Evolutionary conservation across 225 moss, liverwort and hornwort genomes (phyloP).

Genomic region (Rhytidiadelphus loreus): DNA sequence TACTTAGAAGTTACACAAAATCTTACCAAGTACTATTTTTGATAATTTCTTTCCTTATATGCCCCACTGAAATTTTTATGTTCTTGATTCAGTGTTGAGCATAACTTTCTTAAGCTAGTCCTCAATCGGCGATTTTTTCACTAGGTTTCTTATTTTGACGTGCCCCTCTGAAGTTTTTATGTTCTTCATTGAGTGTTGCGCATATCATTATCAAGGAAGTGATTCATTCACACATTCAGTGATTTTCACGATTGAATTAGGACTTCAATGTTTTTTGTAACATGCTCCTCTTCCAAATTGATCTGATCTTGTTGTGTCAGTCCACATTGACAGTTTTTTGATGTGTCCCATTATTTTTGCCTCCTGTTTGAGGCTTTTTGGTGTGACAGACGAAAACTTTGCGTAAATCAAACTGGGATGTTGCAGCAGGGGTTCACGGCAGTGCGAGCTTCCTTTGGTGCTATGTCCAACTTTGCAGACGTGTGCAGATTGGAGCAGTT

Average conservation of each 20-base stretch:
- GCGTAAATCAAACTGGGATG: not conserved
- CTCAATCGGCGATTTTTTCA: not conserved
- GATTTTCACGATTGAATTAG: not conserved
- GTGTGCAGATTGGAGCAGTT: conserved; percentile 64
- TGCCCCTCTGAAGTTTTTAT: not conserved
- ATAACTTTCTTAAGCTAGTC: not conserved
- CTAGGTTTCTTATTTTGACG: not conserved
- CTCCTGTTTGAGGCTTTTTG: not conserved
- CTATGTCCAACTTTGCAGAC: conserved; percentile 55
- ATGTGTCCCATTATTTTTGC: not conserved
- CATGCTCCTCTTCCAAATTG: too few species aligned
- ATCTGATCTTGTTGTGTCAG: not conserved
- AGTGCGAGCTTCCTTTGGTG: conserved; percentile 60
- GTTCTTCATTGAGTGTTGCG: not conserved
- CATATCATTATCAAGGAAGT: too few species aligned
- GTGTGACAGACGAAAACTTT: not conserved
- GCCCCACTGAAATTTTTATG: not conserved
- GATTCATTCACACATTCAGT: not conserved
- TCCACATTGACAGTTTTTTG: not conserved
- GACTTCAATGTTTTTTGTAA: too few species aligned
- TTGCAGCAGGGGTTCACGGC: conserved; percentile 10
- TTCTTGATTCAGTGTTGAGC: not conserved
- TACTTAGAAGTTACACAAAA: not conserved
- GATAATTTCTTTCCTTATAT: not conserved
- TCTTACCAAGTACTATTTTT: not conserved